phyloP scores from a whole-genome alignment of 2,329 filamentous ascomycete species.

The Aspergillus caelatus region DNA sequence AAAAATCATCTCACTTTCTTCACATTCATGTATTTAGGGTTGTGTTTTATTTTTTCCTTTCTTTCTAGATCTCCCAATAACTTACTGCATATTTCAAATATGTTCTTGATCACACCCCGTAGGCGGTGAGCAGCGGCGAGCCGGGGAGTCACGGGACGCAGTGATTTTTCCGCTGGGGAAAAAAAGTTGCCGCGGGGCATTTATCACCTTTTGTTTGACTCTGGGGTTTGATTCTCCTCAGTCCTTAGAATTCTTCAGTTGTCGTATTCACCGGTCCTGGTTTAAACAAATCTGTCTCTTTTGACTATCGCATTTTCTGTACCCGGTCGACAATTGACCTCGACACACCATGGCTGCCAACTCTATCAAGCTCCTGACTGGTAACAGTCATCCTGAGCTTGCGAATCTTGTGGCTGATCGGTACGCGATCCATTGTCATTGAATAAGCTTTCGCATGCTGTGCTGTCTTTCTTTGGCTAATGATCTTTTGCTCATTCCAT shows the following conservation, averaged over 20 bases:
- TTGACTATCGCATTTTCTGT: constrained; percentile 2
- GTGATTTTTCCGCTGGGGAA: constrained; percentile 20
- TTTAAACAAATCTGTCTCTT: neutral
- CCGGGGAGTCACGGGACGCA: constrained; percentile 15
- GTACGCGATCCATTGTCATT: constrained; percentile 44
- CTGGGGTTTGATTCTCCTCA: constrained; percentile 2
- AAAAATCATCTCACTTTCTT: constrained; percentile 18
- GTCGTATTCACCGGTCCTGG: neutral
- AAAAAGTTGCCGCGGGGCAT: constrained; percentile 21
- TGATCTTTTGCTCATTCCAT: constrained; percentile 12
- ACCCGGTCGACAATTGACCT: neutral
- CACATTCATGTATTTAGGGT: constrained; percentile 22
- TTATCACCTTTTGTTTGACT: neutral
- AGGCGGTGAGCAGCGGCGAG: constrained; percentile 15
- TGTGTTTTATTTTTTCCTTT: constrained; percentile 2
- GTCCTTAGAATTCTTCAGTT: neutral
- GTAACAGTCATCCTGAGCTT: constrained; percentile 73
- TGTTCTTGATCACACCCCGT: neutral
- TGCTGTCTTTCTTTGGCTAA: constrained; percentile 9
- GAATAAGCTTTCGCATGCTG: neutral
- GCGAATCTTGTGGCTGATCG: constrained; percentile 70
- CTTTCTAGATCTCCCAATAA: constrained; percentile 4
- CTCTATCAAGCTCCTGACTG: constrained; percentile 74
- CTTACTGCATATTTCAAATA: neutral
- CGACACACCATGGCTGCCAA: constrained; percentile 64